phyloP scores from a whole-genome alignment of 148 eudicot genomes.

The Rhododendron molle region DNA sequence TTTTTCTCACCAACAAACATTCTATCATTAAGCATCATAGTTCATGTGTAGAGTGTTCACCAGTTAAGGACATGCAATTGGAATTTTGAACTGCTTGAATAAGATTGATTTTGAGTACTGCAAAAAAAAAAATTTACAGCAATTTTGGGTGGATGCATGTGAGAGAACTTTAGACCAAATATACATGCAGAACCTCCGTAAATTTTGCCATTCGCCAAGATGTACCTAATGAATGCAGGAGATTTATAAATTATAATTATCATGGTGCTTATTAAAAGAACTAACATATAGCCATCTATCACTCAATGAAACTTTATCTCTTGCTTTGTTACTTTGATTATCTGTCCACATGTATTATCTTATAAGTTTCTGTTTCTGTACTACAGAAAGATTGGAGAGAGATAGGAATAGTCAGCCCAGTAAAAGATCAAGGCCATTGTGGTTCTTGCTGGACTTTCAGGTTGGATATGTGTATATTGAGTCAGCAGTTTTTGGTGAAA shows the following conservation, averaged over 20 bases:
- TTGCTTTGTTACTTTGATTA: neutral
- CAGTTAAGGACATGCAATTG: neutral
- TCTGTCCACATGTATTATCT: neutral
- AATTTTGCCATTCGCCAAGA: neutral
- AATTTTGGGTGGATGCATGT: neutral
- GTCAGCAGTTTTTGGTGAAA: neutral
- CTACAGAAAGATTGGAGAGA: slow-evolving; percentile 95
- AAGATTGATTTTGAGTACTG: neutral
- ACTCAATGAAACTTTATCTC: neutral
- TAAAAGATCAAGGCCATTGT: slow-evolving; percentile 82
- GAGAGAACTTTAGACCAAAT: slow-evolving; percentile 1
- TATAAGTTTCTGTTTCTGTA: slow-evolving; percentile 12
- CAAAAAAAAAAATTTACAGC: neutral
- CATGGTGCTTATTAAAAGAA: neutral
- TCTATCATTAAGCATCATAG: neutral
- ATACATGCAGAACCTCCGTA: neutral
- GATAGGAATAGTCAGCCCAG: slow-evolving; percentile 87
- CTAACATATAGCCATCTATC: neutral
- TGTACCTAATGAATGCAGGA: neutral
- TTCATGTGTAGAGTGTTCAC: neutral
- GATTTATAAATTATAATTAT: too few relatives aligned
- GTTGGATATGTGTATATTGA: slow-evolving; percentile 22
- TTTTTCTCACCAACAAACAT: neutral
- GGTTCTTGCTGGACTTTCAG: slow-evolving; percentile 99
- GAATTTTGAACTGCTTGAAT: slow-evolving; percentile 1